Evolutionary conservation across 164 flowering plant genomes (phyloP).

Genomic region (Dillenia turbinata): DNA sequence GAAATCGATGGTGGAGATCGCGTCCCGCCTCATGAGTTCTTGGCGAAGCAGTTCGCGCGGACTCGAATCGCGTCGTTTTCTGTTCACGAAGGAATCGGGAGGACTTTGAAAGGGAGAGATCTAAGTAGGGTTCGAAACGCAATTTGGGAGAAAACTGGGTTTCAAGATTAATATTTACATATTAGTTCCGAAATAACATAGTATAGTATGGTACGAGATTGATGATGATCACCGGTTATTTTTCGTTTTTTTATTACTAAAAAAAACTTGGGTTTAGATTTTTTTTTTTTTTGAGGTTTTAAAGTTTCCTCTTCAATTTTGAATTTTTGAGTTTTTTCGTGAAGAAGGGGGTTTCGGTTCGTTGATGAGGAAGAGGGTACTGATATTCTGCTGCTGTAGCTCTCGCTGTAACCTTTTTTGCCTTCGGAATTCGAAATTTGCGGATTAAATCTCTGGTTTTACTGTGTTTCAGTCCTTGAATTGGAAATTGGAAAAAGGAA

Average conservation of each 20-base stretch:
- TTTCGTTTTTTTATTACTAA: neutral
- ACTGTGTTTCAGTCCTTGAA: no score
- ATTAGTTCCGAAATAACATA: neutral
- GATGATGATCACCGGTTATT: neutral
- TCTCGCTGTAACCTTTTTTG: no score
- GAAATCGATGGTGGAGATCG: slow-evolving; percentile 23
- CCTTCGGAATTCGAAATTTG: no score
- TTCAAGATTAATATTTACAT: slow-evolving; percentile 29
- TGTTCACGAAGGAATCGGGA: slow-evolving; percentile 66
- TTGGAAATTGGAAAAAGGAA: no score
- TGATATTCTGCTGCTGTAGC: neutral
- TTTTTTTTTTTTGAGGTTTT: neutral
- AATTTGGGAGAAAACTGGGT: slow-evolving; percentile 64
- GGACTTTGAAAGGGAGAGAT: slow-evolving; percentile 71
- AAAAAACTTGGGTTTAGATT: neutral
- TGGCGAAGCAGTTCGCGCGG: slow-evolving; percentile 54
- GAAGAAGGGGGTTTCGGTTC: neutral
- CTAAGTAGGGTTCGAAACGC: slow-evolving; percentile 65
- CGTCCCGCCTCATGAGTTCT: slow-evolving; percentile 66
- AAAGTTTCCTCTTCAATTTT: neutral
- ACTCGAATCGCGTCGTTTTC: slow-evolving; percentile 56
- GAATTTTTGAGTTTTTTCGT: neutral
- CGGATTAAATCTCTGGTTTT: no score
- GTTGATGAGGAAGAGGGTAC: neutral
- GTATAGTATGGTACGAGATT: neutral